phyloP scores from a whole-genome alignment of 2,329 filamentous ascomycete genomes.

The Tolypocladium amazonense region DNA sequence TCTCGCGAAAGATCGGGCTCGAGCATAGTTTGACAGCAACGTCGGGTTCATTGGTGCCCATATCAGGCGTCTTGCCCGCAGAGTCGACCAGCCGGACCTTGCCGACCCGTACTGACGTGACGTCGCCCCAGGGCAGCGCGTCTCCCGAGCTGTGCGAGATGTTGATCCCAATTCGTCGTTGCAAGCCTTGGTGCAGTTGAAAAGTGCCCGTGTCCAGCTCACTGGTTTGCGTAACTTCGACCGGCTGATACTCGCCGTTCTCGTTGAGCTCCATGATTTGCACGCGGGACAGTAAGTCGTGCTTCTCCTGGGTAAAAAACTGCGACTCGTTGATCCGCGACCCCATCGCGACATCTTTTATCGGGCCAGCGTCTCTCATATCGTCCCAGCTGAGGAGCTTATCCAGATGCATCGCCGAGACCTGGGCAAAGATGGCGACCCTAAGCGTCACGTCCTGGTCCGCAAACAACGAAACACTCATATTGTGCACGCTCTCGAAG shows the following conservation, averaged over 20 bases:
- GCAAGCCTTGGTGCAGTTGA: slow-evolving; percentile 89
- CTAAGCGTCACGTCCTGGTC: slow-evolving; percentile 66
- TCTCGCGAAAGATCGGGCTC: slow-evolving; percentile 69
- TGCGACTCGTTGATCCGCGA: slow-evolving; percentile 81
- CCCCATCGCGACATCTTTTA: slow-evolving; percentile 42
- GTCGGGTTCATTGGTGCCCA: slow-evolving; percentile 60
- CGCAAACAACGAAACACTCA: slow-evolving; percentile 74
- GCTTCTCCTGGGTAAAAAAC: slow-evolving; percentile 85
- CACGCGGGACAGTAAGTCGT: slow-evolving; percentile 80
- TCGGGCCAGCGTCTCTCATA: slow-evolving; percentile 70
- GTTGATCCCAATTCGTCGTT: slow-evolving; percentile 76
- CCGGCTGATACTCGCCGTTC: slow-evolving; percentile 79
- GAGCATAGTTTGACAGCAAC: slow-evolving; percentile 68
- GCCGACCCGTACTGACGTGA: slow-evolving; percentile 66
- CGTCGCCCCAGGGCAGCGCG: slow-evolving; percentile 77
- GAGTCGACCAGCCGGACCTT: slow-evolving; percentile 76
- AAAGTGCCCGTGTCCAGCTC: slow-evolving; percentile 83
- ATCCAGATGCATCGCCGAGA: slow-evolving; percentile 89
- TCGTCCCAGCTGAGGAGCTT: slow-evolving; percentile 98
- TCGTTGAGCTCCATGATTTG: slow-evolving; percentile 90
- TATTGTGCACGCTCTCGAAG: slow-evolving; percentile 96
- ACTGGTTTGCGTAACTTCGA: slow-evolving; percentile 81
- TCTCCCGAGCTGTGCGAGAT: slow-evolving; percentile 89
- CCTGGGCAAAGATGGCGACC: slow-evolving; percentile 83
- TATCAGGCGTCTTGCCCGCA: slow-evolving; percentile 73